Evolutionary conservation across 73 alveolate genomes (phyloP), one percentile per base, ranked within the genome.

Genomic region (Paraurostyla sp.): DNA sequence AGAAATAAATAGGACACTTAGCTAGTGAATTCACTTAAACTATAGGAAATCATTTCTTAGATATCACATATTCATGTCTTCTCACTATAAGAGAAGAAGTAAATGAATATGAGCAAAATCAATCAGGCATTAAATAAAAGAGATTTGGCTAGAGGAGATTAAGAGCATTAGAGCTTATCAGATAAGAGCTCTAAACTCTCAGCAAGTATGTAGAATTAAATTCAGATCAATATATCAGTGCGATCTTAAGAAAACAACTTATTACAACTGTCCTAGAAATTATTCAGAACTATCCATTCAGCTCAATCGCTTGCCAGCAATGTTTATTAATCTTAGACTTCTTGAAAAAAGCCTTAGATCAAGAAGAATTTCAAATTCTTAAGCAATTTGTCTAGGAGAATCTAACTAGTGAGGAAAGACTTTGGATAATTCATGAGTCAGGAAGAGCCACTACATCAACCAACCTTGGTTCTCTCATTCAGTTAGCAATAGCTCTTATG

Each of bases 131-230:
- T 13, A 25, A 20, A 11, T 52, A 48, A 15, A 7, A 27, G n/a
- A 43, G 33, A 20, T 69, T 69, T 43, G 84, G 84, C n/a, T 18
- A 23, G 25, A 22, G 60, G 7, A 43, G 87, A 32, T 20, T 75
- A 48, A 43, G 51, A 20, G 87, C 87, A 75, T 51, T 75, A 4
- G 87, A 75, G 52, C 51, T 75, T 6, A n/a, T 75, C 32, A 11
- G 87, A 75, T 29, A 75, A 33, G 51, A 27, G 27, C 30, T 75
- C 9, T 29, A 75, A 49, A 75, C 87, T 3, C 73, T 75, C 11
- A 9, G 15, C 4, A 75, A 75, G 40, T 69, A 69, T 69, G 62
- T 69, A 15, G 75, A 75, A 25, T 75, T 75, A 4, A 46, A 27
- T 56, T 75, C 87, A 2, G 73, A 49, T 48, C 57, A 75, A 49